These are phyloP conservation scores for Zygosaccharomyces bailii DNA, from an alignment of 805 yeast genomes.

Conservation along the genomic window DNA sequence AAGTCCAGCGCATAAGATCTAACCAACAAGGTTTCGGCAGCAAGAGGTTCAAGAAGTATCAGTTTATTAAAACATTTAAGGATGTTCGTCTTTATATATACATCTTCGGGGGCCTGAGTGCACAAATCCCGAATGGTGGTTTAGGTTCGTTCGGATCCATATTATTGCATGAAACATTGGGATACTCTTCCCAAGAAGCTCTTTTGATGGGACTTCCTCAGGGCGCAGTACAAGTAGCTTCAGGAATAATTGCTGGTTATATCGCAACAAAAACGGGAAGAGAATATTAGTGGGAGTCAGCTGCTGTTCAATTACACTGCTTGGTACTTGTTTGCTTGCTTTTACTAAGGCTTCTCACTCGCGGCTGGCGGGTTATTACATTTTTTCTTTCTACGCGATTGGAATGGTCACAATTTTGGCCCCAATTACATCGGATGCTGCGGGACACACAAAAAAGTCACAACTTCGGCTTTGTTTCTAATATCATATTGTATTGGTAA, in stretches of 20 bases:
- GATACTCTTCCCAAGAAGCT: conserved; percentile 31
- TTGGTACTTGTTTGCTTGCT: conserved; percentile 29
- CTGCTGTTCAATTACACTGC: background rate
- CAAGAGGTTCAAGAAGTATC: conserved; percentile 43
- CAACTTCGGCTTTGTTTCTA: background rate
- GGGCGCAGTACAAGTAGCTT: conserved; percentile 32
- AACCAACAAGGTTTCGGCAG: conserved; percentile 49
- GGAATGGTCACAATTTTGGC: conserved; percentile 8
- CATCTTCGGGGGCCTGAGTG: conserved; percentile 33
- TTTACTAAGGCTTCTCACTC: conserved; percentile 31
- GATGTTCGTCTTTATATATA: conserved; percentile 43
- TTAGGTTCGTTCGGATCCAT: conserved; percentile 44
- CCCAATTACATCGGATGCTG: conserved; percentile 19
- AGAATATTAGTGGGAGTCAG: conserved; percentile 10
- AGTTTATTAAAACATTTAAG: conserved; percentile 41
- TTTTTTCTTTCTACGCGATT: conserved; percentile 9
- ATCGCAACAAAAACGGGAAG: conserved; percentile 5
- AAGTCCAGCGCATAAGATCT: conserved; percentile 42
- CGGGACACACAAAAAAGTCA: conserved; percentile 45
- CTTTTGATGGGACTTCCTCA: conserved; percentile 40
- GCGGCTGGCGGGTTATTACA: conserved; percentile 25
- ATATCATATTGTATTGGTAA: conserved; percentile 7
- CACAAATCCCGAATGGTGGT: conserved; percentile 44
- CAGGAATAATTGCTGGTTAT: conserved; percentile 11
- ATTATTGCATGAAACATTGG: conserved; percentile 37